Conservation (phyloP, 2,329 filamentous ascomycete species). For the Paracamarosporium sp. region DNA sequence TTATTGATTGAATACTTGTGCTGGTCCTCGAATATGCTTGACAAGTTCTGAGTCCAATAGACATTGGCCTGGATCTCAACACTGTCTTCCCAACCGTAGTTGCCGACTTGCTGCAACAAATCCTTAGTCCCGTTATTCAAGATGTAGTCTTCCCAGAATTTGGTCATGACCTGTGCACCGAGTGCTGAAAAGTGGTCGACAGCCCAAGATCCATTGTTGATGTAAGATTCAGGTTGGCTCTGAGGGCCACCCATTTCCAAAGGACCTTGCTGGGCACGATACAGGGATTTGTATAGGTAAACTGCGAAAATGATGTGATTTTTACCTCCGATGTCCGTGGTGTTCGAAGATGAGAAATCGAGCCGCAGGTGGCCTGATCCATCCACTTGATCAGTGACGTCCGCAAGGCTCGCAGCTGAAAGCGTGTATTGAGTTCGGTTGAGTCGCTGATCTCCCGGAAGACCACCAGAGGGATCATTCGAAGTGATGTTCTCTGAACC, state of each 20-base stretch:
- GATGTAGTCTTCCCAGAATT: conserved; percentile 46
- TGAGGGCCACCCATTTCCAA: conserved; percentile 23
- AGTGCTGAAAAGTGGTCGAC: conserved; percentile 42
- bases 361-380: conserved; percentile 26
- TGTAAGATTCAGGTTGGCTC: conserved; percentile 24
- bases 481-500: conserved; percentile 6
- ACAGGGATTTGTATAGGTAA: conserved; percentile 16
- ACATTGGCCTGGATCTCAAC: conserved; percentile 35
- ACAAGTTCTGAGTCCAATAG: conserved; percentile 32
- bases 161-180: conserved; percentile 36
- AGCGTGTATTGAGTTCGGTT: conserved; percentile 29
- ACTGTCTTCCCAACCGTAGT: conserved; percentile 46
- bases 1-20: conserved; percentile 35
- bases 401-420: conserved; percentile 25
- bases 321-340: conserved; percentile 7
- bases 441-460: conserved; percentile 1
- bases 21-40: conserved; percentile 24
- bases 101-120: conserved; percentile 28
- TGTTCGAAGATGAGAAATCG: conserved; percentile 19
- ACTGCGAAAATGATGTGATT: conserved; percentile 18
- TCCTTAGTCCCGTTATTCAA: conserved; percentile 23
- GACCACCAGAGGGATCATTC: conserved; percentile 15
- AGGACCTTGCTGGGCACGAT: conserved; percentile 36
- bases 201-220: conserved; percentile 41
- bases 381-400: conserved; percentile 34